Evolutionary conservation across 805 yeast species (phyloP), one percentile per base, ranked within the genome.

Genomic region (Spathaspora boniae): DNA sequence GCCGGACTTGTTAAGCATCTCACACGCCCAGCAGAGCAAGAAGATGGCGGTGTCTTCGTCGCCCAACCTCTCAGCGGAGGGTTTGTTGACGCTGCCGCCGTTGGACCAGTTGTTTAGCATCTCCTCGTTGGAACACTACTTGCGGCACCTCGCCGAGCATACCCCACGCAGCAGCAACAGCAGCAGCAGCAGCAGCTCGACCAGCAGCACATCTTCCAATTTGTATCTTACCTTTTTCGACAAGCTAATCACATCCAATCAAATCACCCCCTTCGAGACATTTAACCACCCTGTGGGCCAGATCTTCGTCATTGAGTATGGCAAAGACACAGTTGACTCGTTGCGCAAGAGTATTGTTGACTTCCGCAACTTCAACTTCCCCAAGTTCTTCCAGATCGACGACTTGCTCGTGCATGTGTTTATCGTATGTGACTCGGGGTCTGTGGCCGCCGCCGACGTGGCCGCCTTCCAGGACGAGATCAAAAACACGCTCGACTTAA

Each of bases 201-300:
- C 9, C 51, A 56, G 9, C 46, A 47, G 3, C 61, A 65, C 34
- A 47, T 80, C 7, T n/a, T n/a, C n/a, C n/a, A n/a, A n/a, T n/a
- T 14, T 26, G 9, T 86, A 81, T 51, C 60, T 76, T 42, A 74
- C 72, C 34, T 69, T 78, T 43, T 69, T 83, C 45, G 69, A 79
- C 20, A 72, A 77, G 44, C 50, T 83, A 27, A 62, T 83, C 6
- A 70, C 86, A 3, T 68, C 82, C 9, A 70, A 76, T 9, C 70
- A 71, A 6, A 59, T 85, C 6, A 77, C 86, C 2, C 80, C 91
- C 2, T 86, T 85, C 53, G 97, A 91, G 56, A 80, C 87, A 4
- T 80, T 88, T 55, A 80, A 84, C 45, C 96, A 89, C 53, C 97
- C 97, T 0, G 74, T 87, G 2, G 72, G 86, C 2, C 83, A 88